Evolutionary conservation across 2,329 filamentous ascomycete species (phyloP), one percentile per base, ranked within the genome.

Genomic region (Cordyceps fumosorosea): DNA sequence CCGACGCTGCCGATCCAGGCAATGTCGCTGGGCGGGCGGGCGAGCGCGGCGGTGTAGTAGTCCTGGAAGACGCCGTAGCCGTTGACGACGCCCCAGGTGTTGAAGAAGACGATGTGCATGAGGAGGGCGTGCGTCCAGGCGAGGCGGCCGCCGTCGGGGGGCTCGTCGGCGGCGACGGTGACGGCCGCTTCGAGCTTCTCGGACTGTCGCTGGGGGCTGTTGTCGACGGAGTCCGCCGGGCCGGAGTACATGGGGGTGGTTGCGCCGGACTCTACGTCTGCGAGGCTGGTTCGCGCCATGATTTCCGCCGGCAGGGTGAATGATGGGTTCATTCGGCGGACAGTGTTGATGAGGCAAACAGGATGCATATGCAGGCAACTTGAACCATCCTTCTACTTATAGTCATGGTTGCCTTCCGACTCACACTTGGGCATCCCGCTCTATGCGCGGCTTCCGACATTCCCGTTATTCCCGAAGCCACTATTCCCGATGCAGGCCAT

Each of bases 21-120:
- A 34, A 80, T 77, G 6, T 72, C 68, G 0, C 75, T 76, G 1
- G 73, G 70, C 0, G 71, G 65, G 26, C 71, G 67, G 5, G 67
- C 61, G 3, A 77, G 67, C 2, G 67, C 70, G 26, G 72, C 64
- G 1, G 71, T 74, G 65, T 80, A 81, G 64, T 80, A 80, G 18
- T 75, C 71, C 62, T 81, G 78, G 60, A 79, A 81, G 8, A 75
- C 72, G 3, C 78, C 78, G 62, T 77, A 78, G 16, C 72, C 75
- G 63, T 80, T 79, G 32, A 78, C 71, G 48, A 79, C 75, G n/a
- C 78, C 78, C 77, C 77, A 78, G 5, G 76, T 77, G 40, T 76
- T 74, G 66, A 78, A 77, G 63, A 78, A 75, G 34, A 76, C 72
- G 3, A 77, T 70, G 64, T 76, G 77, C 20, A 68, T 69, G 63